Percentiles rank a stretch among this genome's conserved stretches.
phyloP scores from a whole-genome alignment of 2,329 filamentous ascomycete genomes.

The Trichothecium roseum region DNA sequence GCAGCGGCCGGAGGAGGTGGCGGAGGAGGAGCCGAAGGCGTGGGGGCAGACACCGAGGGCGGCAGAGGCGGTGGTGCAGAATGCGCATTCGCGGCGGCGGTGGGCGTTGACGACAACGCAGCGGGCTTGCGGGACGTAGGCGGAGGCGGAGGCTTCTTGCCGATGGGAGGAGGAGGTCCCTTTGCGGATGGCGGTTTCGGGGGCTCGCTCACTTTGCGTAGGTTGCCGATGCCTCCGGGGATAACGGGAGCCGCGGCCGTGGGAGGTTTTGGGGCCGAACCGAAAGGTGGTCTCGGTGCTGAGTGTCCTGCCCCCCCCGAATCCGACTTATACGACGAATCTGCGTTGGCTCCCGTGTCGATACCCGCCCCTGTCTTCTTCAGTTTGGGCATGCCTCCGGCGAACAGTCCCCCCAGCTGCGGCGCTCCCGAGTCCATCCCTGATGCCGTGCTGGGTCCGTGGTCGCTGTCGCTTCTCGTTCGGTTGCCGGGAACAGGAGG shows the following conservation, averaged over 20 bases:
- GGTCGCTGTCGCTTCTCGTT: constrained; percentile 77
- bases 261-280: constrained; percentile 49
- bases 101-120: constrained; percentile 18
- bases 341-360: constrained; percentile 49
- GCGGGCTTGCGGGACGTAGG: constrained; percentile 52
- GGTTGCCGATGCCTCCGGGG: constrained; percentile 42
- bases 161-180: neutral
- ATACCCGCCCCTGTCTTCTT: constrained; percentile 76
- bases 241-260: constrained; percentile 47
- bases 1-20: constrained; percentile 18
- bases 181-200: constrained; percentile 5
- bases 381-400: constrained; percentile 90
- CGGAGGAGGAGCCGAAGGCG: constrained; percentile 19
- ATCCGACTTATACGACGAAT: constrained; percentile 71
- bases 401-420: constrained; percentile 80
- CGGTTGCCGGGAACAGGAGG: constrained; percentile 63
- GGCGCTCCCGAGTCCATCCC: constrained; percentile 50
- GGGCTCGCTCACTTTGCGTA: constrained; percentile 35
- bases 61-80: constrained; percentile 19
- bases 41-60: constrained; percentile 16
- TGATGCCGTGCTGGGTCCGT: constrained; percentile 33
- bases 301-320: constrained; percentile 34
- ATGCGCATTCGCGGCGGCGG: constrained; percentile 2
- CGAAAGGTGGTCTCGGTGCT: constrained; percentile 3
- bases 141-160: constrained; percentile 57